Evolutionary conservation across 2,329 filamentous ascomycete genomes (phyloP).

Genomic region (Neofusicoccum sp.): DNA sequence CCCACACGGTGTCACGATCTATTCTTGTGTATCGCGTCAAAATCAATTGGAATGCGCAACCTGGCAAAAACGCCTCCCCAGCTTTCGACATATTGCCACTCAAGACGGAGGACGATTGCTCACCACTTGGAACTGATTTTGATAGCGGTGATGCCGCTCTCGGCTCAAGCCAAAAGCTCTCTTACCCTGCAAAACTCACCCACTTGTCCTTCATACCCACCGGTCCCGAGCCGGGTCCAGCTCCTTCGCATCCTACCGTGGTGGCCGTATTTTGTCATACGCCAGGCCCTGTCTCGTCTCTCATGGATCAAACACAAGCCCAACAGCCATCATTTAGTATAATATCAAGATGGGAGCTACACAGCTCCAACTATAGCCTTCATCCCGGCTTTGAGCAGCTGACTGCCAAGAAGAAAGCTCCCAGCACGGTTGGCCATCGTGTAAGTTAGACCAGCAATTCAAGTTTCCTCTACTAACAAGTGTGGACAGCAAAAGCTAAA

Average conservation of each 20-base stretch:
- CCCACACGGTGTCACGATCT: constrained; percentile 68
- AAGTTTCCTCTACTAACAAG: constrained; percentile 4
- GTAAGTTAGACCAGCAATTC: background rate
- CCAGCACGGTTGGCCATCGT: constrained; percentile 17
- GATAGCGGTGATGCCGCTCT: constrained; percentile 26
- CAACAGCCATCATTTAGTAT: constrained; percentile 68
- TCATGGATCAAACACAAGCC: constrained; percentile 51
- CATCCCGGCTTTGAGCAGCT: constrained; percentile 78
- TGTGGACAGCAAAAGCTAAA: constrained; percentile 37
- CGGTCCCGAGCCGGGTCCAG: constrained; percentile 58
- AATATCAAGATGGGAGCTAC: constrained; percentile 78
- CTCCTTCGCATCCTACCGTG: constrained; percentile 59
- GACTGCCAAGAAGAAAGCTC: constrained; percentile 61
- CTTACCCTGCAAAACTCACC: constrained; percentile 53
- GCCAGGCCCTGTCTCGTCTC: constrained; percentile 33
- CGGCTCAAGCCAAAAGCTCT: constrained; percentile 26
- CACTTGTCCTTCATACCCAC: constrained; percentile 72
- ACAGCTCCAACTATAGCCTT: constrained; percentile 58
- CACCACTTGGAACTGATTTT: constrained; percentile 26
- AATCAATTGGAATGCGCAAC: constrained; percentile 71
- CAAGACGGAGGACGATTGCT: constrained; percentile 31
- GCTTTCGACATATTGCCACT: constrained; percentile 31
- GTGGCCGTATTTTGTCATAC: constrained; percentile 69
- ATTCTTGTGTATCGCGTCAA: constrained; percentile 71
- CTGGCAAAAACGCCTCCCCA: constrained; percentile 47